A percentile compares a stretch with the other conserved stretches of the same genome.
Evolutionary conservation across 805 yeast species (phyloP).

Genomic region (Myxozyma sirexii): DNA sequence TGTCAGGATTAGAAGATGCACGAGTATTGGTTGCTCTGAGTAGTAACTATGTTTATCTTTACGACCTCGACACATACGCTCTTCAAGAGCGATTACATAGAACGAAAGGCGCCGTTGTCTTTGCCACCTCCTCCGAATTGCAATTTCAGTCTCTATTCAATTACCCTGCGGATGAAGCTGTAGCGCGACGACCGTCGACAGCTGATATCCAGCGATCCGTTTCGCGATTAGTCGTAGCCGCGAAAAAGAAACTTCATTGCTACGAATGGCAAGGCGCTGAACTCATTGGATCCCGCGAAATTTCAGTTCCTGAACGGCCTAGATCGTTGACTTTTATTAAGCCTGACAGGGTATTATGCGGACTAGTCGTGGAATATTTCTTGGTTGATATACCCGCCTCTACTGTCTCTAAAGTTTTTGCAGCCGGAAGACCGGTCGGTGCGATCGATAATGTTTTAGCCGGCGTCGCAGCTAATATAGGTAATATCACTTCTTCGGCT

Average conservation of each 20-base stretch:
- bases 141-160: constrained; percentile 15
- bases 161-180: background rate
- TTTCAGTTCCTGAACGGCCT: constrained; percentile 28
- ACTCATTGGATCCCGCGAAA: constrained; percentile 26
- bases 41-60: constrained; percentile 42
- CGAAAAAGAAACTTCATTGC: constrained; percentile 30
- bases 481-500: constrained; percentile 15
- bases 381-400: constrained; percentile 25
- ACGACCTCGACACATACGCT: constrained; percentile 40
- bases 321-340: constrained; percentile 27
- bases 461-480: constrained; percentile 25
- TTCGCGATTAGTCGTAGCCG: constrained; percentile 39
- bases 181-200: constrained; percentile 1
- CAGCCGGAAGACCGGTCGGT: constrained; percentile 31
- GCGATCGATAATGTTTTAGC: constrained; percentile 37
- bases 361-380: constrained; percentile 29
- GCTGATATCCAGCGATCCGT: constrained; percentile 34
- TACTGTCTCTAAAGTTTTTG: constrained; percentile 23
- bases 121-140: constrained; percentile 33
- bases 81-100: constrained; percentile 42
- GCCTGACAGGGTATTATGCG: constrained; percentile 25
- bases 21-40: constrained; percentile 42
- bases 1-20: constrained; percentile 43
- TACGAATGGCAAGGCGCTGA: constrained; percentile 34
- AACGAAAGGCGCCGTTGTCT: constrained; percentile 43